Evolutionary conservation across 2,329 filamentous ascomycete species (phyloP).

Genomic region (Aspergillus sp.): DNA sequence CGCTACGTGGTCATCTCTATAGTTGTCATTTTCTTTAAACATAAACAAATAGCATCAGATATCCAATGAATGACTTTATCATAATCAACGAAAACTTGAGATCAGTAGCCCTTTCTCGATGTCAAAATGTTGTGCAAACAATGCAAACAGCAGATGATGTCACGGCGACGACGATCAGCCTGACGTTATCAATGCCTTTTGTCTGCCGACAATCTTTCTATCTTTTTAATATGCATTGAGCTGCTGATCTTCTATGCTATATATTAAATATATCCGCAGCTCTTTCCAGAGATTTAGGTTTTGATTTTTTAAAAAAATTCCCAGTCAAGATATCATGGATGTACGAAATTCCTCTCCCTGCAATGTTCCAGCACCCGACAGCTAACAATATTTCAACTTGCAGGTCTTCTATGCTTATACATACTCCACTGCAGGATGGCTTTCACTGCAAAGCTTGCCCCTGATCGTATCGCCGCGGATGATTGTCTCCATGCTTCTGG

Average conservation of each 20-base stretch:
- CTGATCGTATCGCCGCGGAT: slow-evolving; percentile 58
- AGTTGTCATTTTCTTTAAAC: not conserved
- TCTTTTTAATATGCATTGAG: not conserved
- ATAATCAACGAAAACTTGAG: no score
- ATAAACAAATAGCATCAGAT: not conserved
- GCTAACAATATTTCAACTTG: slow-evolving; percentile 4
- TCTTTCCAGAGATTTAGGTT: not conserved
- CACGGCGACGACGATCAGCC: not conserved
- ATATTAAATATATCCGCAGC: not conserved
- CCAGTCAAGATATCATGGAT: slow-evolving; percentile 9
- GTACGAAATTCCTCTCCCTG: slow-evolving; percentile 5
- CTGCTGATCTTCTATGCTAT: not conserved
- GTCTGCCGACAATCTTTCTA: not conserved
- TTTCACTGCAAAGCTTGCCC: slow-evolving; percentile 44
- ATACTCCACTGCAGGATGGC: slow-evolving; percentile 41
- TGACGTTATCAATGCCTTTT: not conserved
- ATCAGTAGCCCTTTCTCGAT: no score
- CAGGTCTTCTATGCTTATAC: slow-evolving; percentile 44
- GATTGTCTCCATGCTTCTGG: slow-evolving; percentile 55
- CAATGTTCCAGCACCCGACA: not conserved
- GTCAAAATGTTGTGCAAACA: slow-evolving; percentile 4
- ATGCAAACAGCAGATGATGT: slow-evolving; percentile 9
- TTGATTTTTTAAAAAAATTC: not conserved
- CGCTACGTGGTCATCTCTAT: not conserved
- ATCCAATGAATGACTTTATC: not conserved